phyloP scores from a whole-genome alignment of 768 basidiomycete species.

The Pilatotrama ljubarskyi region DNA sequence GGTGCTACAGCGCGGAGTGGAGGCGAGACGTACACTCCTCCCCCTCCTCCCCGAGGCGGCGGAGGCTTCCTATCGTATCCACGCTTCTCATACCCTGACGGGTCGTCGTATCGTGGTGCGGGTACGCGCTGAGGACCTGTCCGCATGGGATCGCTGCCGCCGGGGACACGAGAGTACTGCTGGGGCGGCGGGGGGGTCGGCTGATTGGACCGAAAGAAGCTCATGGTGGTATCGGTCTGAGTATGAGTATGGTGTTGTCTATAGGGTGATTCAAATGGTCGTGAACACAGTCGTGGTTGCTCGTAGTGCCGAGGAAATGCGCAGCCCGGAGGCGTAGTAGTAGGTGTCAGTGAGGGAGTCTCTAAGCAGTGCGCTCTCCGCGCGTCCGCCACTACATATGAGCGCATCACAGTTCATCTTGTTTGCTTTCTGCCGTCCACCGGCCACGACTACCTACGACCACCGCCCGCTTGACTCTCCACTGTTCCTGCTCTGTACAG shows the following conservation, averaged over 20 bases:
- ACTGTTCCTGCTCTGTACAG: no score
- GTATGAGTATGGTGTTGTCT: not conserved
- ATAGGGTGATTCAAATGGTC: not conserved
- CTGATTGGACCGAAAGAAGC: slow-evolving; percentile 24
- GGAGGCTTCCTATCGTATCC: slow-evolving; percentile 24
- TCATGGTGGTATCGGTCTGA: slow-evolving; percentile 15
- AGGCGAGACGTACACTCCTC: slow-evolving; percentile 24
- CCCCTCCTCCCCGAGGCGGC: slow-evolving; percentile 23
- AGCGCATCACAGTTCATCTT: no score
- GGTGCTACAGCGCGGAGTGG: no score
- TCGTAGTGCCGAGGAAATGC: not conserved
- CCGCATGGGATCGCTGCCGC: slow-evolving; percentile 27
- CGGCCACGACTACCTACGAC: no score
- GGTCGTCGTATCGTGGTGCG: slow-evolving; percentile 32
- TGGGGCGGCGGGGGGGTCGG: slow-evolving; percentile 35
- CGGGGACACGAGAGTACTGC: slow-evolving; percentile 46
- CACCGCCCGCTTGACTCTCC: no score
- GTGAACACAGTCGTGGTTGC: not conserved
- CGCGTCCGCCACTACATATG: no score
- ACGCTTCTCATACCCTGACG: slow-evolving; percentile 32
- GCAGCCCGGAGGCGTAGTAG: not conserved
- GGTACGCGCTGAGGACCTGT: slow-evolving; percentile 24
- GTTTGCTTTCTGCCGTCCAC: no score
- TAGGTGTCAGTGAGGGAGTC: not conserved
- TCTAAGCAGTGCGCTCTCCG: no score